Evolutionary conservation across 495 filamentous ascomycete genomes (phyloP).

Genomic region (Aspergillus homomorphus): DNA sequence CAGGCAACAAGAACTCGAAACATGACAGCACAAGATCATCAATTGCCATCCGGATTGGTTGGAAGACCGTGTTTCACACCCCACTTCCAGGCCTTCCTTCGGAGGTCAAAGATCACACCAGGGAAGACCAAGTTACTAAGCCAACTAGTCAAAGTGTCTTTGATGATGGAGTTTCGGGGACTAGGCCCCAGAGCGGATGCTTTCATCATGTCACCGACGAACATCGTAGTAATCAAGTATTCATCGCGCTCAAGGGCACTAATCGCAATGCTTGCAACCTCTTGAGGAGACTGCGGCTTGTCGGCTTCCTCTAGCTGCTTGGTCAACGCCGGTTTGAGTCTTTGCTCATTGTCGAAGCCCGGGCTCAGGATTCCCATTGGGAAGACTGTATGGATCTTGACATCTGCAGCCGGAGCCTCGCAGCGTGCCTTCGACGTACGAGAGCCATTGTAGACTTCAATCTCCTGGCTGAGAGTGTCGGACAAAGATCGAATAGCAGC

Average conservation of each 20-base stretch:
- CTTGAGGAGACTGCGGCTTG: conserved; percentile 70
- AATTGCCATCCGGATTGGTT: conserved; percentile 1
- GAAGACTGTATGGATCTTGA: conserved; percentile 79
- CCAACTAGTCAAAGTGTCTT: conserved; percentile 44
- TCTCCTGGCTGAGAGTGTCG: conserved; percentile 79
- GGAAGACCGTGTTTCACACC: conserved; percentile 43
- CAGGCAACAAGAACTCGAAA: conserved; percentile 13
- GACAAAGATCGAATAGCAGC: conserved; percentile 78
- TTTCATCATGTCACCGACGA: conserved; percentile 64
- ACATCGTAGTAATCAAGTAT: conserved; percentile 69
- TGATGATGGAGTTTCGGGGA: conserved; percentile 39
- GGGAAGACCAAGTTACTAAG: conserved; percentile 43
- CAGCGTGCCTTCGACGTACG: conserved; percentile 46
- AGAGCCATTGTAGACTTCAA: conserved; percentile 72
- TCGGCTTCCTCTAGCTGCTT: conserved; percentile 78
- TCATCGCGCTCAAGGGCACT: conserved; percentile 74
- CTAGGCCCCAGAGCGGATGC: conserved; percentile 45
- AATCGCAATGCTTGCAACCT: conserved; percentile 70
- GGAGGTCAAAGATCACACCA: conserved; percentile 42
- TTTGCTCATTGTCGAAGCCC: conserved; percentile 74
- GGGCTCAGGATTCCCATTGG: conserved; percentile 78
- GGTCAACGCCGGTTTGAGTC: conserved; percentile 77
- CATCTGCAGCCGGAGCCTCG: conserved; percentile 49
- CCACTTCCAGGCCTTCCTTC: conserved; percentile 44
- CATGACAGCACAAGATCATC: not conserved